Conservation (phyloP, 805 yeast genomes). For the Jamesozyma spencerorum region DNA sequence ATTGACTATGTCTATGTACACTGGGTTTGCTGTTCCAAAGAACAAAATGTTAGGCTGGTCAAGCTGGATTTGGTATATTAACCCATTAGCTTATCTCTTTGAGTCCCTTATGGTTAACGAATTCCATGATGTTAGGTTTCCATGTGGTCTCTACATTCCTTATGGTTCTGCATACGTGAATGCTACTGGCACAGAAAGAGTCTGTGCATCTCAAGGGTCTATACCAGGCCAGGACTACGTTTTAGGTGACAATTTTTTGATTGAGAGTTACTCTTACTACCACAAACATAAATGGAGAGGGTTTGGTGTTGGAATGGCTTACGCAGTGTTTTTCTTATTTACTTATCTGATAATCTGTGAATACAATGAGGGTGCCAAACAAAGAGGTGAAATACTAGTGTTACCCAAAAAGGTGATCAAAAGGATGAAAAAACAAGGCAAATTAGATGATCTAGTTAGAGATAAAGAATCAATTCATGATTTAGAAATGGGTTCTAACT, state of each 20-base stretch:
- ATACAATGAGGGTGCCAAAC: slow-evolving; percentile 42
- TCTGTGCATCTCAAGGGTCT: slow-evolving; percentile 47
- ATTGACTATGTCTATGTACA: slow-evolving; percentile 32
- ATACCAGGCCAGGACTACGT: slow-evolving; percentile 38
- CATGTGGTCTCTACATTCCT: slow-evolving; percentile 35
- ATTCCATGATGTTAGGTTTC: slow-evolving; percentile 31
- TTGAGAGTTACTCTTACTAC: slow-evolving; percentile 33
- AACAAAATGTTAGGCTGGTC: slow-evolving; percentile 40
- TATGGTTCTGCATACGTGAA: slow-evolving; percentile 35
- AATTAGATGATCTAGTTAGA: slow-evolving; percentile 2
- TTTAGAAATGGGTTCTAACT: slow-evolving; percentile 8
- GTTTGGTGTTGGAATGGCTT: slow-evolving; percentile 48
- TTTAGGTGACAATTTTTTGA: slow-evolving; percentile 39
- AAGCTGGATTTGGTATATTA: slow-evolving; percentile 37
- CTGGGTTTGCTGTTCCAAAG: slow-evolving; percentile 38
- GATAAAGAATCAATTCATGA: slow-evolving; percentile 1
- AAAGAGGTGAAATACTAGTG: slow-evolving; percentile 53
- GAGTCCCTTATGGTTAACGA: slow-evolving; percentile 40
- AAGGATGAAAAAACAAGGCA: slow-evolving; percentile 35
- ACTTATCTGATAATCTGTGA: slow-evolving; percentile 44
- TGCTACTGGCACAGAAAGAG: slow-evolving; percentile 18
- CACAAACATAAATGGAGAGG: slow-evolving; percentile 49
- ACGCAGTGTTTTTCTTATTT: slow-evolving; percentile 40
- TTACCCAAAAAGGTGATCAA: slow-evolving; percentile 41
- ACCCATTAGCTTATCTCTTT: slow-evolving; percentile 36